Percentiles rank a stretch among this genome's conserved stretches.
These are phyloP conservation scores for Hyphopichia pseudoburtonii DNA, from an alignment of 1,139 yeast genomes.

Conservation along the genomic window DNA sequence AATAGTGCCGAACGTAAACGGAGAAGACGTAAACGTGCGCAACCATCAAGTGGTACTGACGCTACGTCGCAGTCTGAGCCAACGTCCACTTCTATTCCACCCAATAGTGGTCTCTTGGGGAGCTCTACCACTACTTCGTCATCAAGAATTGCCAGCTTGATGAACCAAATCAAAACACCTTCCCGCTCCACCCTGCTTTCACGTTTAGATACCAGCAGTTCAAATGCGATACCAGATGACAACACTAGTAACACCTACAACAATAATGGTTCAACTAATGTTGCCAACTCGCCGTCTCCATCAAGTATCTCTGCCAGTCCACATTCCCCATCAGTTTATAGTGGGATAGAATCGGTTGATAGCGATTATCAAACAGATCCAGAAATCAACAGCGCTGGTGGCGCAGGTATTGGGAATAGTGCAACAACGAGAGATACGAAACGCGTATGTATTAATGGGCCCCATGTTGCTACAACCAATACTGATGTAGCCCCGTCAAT, in stretches of 20 bases:
- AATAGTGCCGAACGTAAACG: conserved; percentile 5
- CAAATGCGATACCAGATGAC: conserved; percentile 3
- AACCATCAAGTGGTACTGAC: neutral
- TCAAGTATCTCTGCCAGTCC: conserved; percentile 4
- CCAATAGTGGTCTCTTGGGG: too few relatives aligned
- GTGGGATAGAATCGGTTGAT: conserved; percentile 10
- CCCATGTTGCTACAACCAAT: too few relatives aligned
- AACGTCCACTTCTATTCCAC: too few relatives aligned
- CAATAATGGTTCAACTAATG: too few relatives aligned
- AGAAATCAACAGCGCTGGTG: neutral
- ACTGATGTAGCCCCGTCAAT: too few relatives aligned
- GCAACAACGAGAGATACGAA: too few relatives aligned
- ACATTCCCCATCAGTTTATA: conserved; percentile 6
- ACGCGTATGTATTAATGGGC: too few relatives aligned
- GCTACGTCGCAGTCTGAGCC: too few relatives aligned
- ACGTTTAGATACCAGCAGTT: conserved; percentile 2
- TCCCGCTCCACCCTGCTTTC: conserved; percentile 5
- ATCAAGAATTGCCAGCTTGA: conserved; percentile 23
- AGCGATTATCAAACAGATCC: conserved; percentile 15
- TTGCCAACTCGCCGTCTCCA: conserved; percentile 7
- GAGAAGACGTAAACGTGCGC: conserved; percentile 19
- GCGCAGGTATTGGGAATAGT: too few relatives aligned
- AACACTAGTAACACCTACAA: too few relatives aligned
- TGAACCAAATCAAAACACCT: conserved; percentile 25
- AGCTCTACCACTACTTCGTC: conserved; percentile 5